Evolutionary conservation across 2,329 filamentous ascomycete genomes (phyloP).

Genomic region (Cladosporium colombiae): DNA sequence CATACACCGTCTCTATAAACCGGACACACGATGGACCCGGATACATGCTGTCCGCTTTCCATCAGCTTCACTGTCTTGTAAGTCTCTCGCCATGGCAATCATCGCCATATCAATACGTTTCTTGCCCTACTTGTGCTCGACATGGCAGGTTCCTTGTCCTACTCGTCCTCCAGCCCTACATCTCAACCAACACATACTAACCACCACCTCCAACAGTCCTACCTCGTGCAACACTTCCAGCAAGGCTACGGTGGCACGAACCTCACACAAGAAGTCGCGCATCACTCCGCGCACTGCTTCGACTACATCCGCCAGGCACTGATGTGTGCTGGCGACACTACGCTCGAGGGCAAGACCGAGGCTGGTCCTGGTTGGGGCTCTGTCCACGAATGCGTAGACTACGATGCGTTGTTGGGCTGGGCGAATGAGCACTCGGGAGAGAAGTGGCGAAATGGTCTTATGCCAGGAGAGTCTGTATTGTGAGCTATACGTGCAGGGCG

Average conservation of each 20-base stretch:
- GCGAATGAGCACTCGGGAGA: slow-evolving; percentile 17
- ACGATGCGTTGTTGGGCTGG: slow-evolving; percentile 16
- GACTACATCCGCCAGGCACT: slow-evolving; percentile 36
- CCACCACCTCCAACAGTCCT: not conserved
- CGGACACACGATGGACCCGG: slow-evolving; percentile 16
- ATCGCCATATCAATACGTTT: not conserved
- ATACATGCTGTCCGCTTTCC: slow-evolving; percentile 32
- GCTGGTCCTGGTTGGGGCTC: slow-evolving; percentile 17
- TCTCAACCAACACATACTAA: not conserved
- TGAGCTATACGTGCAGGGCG: not conserved
- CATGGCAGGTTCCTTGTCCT: not conserved
- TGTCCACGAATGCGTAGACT: slow-evolving; percentile 19
- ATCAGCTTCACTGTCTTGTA: slow-evolving; percentile 34
- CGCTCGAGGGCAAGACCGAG: slow-evolving; percentile 27
- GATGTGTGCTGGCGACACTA: slow-evolving; percentile 36
- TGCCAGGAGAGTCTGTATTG: slow-evolving; percentile 11
- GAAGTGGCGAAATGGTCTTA: slow-evolving; percentile 18
- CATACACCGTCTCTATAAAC: slow-evolving; percentile 13
- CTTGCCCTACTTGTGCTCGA: not conserved
- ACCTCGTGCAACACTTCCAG: slow-evolving; percentile 19
- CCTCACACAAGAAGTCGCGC: slow-evolving; percentile 24
- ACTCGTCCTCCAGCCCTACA: not conserved
- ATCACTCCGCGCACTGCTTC: slow-evolving; percentile 35
- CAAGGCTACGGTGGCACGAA: slow-evolving; percentile 25
- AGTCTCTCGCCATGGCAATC: not conserved